Conservation (phyloP, 1,139 yeast genomes). For the Yamadazyma dendronema region DNA sequence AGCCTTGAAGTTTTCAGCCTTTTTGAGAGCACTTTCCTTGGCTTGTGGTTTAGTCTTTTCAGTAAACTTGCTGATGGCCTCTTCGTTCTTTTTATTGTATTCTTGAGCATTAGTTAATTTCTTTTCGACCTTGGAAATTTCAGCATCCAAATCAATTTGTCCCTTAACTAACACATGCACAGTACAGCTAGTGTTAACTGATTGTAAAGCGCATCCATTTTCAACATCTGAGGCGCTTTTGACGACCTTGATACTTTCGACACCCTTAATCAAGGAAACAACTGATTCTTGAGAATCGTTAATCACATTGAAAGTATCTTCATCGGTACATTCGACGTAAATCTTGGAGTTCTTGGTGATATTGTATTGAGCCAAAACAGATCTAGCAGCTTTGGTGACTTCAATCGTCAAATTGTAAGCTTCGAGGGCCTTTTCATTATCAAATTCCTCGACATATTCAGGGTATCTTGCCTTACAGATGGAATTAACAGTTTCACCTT, state of each 20-base stretch:
- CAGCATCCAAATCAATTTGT: constrained; percentile 88
- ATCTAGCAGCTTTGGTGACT: constrained; percentile 88
- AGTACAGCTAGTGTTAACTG: constrained; percentile 76
- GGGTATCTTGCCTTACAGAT: constrained; percentile 84
- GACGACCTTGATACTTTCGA: constrained; percentile 66
- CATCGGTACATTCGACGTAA: constrained; percentile 65
- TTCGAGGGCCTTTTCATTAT: constrained; percentile 60
- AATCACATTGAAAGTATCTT: constrained; percentile 51
- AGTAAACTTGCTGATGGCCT: constrained; percentile 67
- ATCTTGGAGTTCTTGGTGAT: constrained; percentile 87
- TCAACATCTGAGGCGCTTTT: constrained; percentile 58
- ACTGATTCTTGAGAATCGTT: constrained; percentile 76
- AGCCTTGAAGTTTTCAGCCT: constrained; percentile 71
- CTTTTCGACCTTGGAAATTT: constrained; percentile 77
- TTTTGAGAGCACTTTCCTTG: constrained; percentile 68
- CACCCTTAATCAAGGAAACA: constrained; percentile 89
- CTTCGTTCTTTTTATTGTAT: constrained; percentile 36
- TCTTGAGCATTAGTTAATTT: constrained; percentile 68
- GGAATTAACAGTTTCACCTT: constrained; percentile 64
- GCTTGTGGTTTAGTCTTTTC: constrained; percentile 83
- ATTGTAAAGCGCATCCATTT: constrained; percentile 83
- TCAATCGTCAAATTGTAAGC: constrained; percentile 84
- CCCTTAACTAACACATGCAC: constrained; percentile 94
- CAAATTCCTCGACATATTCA: constrained; percentile 55
- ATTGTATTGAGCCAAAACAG: constrained; percentile 84